These are phyloP conservation scores for Saksenaea oblongispora DNA, from an alignment of 371 early-diverging fungal species.

Conservation along the genomic window DNA sequence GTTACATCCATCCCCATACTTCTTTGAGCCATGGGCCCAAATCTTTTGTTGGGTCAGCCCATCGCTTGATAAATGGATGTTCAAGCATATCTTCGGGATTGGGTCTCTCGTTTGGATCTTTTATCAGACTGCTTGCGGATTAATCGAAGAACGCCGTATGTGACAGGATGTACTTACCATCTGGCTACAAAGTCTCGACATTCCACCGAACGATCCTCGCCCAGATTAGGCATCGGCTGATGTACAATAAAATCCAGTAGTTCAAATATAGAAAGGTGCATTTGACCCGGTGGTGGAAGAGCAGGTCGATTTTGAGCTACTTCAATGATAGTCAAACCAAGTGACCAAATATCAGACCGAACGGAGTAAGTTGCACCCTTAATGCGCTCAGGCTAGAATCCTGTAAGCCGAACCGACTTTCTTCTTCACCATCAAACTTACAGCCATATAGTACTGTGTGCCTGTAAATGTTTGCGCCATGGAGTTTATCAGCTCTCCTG, in stretches of 20 bases:
- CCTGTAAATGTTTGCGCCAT: slow-evolving; percentile 95
- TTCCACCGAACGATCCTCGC: slow-evolving; percentile 61
- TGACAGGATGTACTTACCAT: slow-evolving; percentile 62
- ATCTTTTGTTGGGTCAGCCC: slow-evolving; percentile 39
- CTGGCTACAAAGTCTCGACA: slow-evolving; percentile 78
- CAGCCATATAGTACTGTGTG: slow-evolving; percentile 95
- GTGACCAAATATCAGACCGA: slow-evolving; percentile 94
- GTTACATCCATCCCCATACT: slow-evolving; percentile 52
- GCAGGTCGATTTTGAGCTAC: slow-evolving; percentile 91
- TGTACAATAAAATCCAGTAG: slow-evolving; percentile 89
- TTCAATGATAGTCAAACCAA: slow-evolving; percentile 93
- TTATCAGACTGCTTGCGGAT: slow-evolving; percentile 53
- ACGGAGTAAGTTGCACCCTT: slow-evolving; percentile 89
- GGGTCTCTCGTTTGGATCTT: slow-evolving; percentile 74
- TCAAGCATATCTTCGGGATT: slow-evolving; percentile 73
- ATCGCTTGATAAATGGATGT: slow-evolving; percentile 58
- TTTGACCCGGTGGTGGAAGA: slow-evolving; percentile 70
- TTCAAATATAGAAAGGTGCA: slow-evolving; percentile 83
- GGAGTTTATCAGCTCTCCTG: slow-evolving; percentile 87
- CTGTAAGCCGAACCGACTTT: not conserved
- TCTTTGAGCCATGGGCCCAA: slow-evolving; percentile 52
- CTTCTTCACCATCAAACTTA: slow-evolving; percentile 42
- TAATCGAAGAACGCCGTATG: not conserved
- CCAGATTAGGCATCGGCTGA: slow-evolving; percentile 83
- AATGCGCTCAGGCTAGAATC: slow-evolving; percentile 91